Conservation (phyloP, 1,139 yeast genomes). For the Geotrichum citri-aurantii region DNA sequence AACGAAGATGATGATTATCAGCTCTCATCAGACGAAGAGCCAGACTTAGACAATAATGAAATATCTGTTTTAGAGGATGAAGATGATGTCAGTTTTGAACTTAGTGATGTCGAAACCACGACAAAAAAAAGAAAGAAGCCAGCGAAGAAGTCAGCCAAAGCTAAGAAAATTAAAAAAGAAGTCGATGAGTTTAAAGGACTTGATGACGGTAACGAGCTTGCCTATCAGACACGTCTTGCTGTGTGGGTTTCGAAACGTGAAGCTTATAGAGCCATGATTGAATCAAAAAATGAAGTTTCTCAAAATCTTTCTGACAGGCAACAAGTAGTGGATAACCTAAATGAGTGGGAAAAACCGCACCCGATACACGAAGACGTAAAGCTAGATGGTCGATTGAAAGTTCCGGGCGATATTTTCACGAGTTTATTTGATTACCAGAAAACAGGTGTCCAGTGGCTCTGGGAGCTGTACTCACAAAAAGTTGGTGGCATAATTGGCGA, state of each 20-base stretch:
- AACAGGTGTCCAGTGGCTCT: conserved; percentile 72
- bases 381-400: conserved; percentile 57
- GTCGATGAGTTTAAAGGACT: conserved; percentile 40
- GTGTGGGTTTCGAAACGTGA: conserved; percentile 49
- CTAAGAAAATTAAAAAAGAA: conserved; percentile 17
- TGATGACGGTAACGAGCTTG: conserved; percentile 75
- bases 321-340: conserved; percentile 32
- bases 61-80: conserved; percentile 20
- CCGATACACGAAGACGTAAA: conserved; percentile 72
- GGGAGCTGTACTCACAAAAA: conserved; percentile 76
- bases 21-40: conserved; percentile 18
- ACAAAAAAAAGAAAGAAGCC: conserved; percentile 19
- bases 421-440: conserved; percentile 87
- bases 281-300: conserved; percentile 8
- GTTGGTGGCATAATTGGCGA: conserved; percentile 96
- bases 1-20: conserved; percentile 25
- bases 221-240: conserved; percentile 53
- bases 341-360: conserved; percentile 70
- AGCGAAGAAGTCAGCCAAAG: conserved; percentile 21
- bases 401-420: conserved; percentile 90
- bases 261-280: conserved; percentile 27
- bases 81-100: conserved; percentile 29
- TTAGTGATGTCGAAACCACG: conserved; percentile 24
- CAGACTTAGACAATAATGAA: conserved; percentile 24
- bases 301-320: neutral